A percentile compares a stretch with the other conserved stretches of the same genome.
Conservation (phyloP, 2,329 filamentous ascomycete species). For the Alternaria solani region DNA sequence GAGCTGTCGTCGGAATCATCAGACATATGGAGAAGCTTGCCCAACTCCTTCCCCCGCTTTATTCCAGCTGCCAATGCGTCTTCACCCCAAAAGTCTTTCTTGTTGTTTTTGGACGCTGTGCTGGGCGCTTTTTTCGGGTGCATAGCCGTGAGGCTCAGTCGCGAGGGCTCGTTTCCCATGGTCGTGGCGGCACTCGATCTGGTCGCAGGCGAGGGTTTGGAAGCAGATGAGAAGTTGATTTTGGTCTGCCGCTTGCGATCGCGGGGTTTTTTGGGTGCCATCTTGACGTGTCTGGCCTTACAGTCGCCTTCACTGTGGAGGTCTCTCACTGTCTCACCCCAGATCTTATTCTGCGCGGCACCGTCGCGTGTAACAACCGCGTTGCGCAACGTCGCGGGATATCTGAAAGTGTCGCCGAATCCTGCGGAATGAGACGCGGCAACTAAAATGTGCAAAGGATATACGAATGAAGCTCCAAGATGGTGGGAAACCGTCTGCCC, state of each 20-base stretch:
- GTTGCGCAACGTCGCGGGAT: slow-evolving; percentile 2
- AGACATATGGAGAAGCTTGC: slow-evolving; percentile 39
- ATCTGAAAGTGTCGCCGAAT: background rate
- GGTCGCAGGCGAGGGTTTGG: slow-evolving; percentile 51
- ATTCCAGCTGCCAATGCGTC: slow-evolving; percentile 31
- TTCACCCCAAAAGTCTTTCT: slow-evolving; percentile 33
- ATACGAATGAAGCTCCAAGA: background rate
- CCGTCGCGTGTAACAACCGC: slow-evolving; percentile 12
- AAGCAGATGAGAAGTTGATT: slow-evolving; percentile 54
- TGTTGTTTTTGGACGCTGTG: slow-evolving; percentile 20
- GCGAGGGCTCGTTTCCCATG: slow-evolving; percentile 14
- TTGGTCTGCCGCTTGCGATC: slow-evolving; percentile 51
- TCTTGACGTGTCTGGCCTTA: slow-evolving; percentile 12
- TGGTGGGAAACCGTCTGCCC: background rate
- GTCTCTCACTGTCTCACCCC: slow-evolving; percentile 5
- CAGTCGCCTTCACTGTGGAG: slow-evolving; percentile 4
- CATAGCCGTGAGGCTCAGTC: slow-evolving; percentile 14
- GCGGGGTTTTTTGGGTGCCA: slow-evolving; percentile 36
- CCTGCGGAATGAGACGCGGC: background rate
- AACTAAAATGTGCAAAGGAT: background rate
- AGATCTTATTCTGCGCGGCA: slow-evolving; percentile 1
- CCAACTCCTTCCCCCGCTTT: slow-evolving; percentile 25
- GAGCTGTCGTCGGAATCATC: slow-evolving; percentile 29
- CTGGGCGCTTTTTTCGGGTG: slow-evolving; percentile 24
- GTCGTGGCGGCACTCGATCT: slow-evolving; percentile 7